Percentiles rank a stretch among this genome's conserved stretches.
phyloP scores from a whole-genome alignment of 2,329 filamentous ascomycete species.

The Sporothrix dimorphospora region DNA sequence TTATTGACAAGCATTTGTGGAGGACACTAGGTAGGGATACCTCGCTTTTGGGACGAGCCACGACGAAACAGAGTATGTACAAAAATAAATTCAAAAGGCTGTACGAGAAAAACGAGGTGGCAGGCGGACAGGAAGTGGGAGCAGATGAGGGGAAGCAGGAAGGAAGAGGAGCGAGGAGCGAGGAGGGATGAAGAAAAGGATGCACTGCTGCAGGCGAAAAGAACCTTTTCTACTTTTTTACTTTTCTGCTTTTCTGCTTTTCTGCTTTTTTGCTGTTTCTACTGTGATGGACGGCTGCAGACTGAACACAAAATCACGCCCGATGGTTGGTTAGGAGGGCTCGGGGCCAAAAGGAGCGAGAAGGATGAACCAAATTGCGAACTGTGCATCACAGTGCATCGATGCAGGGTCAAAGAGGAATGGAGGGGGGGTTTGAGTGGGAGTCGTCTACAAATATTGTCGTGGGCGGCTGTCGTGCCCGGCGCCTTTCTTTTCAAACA shows the following conservation, averaged over 20 bases:
- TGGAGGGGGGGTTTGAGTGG: neutral
- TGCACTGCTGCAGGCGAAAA: neutral
- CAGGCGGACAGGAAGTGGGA: neutral
- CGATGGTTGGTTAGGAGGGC: neutral
- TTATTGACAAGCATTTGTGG: neutral
- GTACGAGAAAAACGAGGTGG: neutral
- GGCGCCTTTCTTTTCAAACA: neutral
- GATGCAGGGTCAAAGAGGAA: neutral
- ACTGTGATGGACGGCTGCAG: neutral
- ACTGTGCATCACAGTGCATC: neutral
- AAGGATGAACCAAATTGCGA: neutral
- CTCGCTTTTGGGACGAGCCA: neutral
- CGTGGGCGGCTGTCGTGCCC: neutral
- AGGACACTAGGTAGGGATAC: neutral
- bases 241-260: too few species aligned
- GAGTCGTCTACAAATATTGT: neutral
- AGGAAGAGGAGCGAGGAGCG: neutral
- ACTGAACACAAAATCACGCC: neutral
- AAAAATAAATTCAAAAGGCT: conserved; percentile 1
- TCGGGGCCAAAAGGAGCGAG: neutral
- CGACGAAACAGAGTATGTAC: neutral
- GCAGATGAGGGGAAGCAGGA: neutral
- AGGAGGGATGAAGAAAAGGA: neutral
- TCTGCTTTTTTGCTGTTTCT: neutral
- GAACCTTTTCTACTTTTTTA: neutral